Percentiles rank a stretch among this genome's conserved stretches.
phyloP scores from a whole-genome alignment of 148 eudicot genomes.

The Fagopyrum tataricum region DNA sequence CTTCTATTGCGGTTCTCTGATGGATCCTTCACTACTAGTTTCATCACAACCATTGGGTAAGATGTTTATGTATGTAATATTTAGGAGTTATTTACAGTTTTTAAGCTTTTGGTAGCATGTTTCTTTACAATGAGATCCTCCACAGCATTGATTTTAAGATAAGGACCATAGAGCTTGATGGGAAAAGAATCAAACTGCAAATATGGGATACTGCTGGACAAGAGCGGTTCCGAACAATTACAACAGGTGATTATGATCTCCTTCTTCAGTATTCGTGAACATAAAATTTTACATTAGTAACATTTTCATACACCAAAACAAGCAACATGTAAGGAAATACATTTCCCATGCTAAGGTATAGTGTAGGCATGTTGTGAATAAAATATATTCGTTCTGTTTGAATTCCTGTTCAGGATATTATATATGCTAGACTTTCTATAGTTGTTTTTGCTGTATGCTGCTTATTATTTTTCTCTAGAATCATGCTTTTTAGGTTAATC shows the following conservation, averaged over 20 bases:
- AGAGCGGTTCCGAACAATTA: conserved; percentile 74
- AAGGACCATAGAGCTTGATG: conserved; percentile 78
- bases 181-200: conserved; percentile 68
- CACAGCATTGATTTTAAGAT: conserved; percentile 72
- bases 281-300: neutral
- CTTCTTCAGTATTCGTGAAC: neutral
- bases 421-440: neutral
- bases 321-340: neutral
- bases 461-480: neutral
- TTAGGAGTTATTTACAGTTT: neutral
- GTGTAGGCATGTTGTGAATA: neutral
- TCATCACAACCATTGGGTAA: conserved; percentile 73
- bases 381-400: neutral
- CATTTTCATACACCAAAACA: neutral
- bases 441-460: neutral
- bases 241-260: conserved; percentile 44
- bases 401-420: neutral
- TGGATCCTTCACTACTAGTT: conserved; percentile 45
- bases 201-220: conserved; percentile 90
- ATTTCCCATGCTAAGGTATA: neutral
- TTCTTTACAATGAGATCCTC: conserved; percentile 1
- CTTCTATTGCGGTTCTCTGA: conserved; percentile 41
- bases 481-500: neutral
- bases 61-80: conserved; percentile 5
- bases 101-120: neutral